phyloP scores from a whole-genome alignment of 2,329 filamentous ascomycete genomes.

The Pseudogymnoascus sp. region DNA sequence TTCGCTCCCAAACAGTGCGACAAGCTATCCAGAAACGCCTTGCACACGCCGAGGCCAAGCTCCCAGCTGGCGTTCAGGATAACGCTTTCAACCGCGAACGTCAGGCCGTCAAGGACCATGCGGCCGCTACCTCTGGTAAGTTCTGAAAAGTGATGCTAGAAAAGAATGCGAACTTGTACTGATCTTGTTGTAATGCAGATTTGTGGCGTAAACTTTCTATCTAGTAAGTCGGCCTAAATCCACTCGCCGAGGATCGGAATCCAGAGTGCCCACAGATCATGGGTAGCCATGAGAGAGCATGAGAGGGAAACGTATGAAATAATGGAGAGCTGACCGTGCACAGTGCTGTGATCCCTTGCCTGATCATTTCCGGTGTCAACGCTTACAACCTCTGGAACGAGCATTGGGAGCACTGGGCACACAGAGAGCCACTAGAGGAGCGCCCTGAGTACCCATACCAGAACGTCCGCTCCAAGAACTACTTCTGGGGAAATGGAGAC shows the following conservation, averaged over 20 bases:
- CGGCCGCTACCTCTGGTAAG: slow-evolving; percentile 74
- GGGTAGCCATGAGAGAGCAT: not conserved
- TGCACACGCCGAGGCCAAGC: slow-evolving; percentile 46
- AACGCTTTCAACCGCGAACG: slow-evolving; percentile 94
- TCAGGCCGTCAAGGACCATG: slow-evolving; percentile 83
- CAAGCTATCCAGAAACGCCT: slow-evolving; percentile 61
- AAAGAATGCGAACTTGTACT: slow-evolving; percentile 22
- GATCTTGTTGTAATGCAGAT: slow-evolving; percentile 45
- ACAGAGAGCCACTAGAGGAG: slow-evolving; percentile 83
- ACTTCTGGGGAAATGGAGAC: slow-evolving; percentile 88
- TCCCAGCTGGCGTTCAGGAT: slow-evolving; percentile 53
- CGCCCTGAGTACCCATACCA: slow-evolving; percentile 90
- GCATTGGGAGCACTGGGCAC: slow-evolving; percentile 93
- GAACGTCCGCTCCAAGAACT: slow-evolving; percentile 97
- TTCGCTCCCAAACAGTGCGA: slow-evolving; percentile 49
- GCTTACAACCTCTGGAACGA: slow-evolving; percentile 87
- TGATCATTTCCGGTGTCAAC: slow-evolving; percentile 69
- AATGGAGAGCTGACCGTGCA: slow-evolving; percentile 16
- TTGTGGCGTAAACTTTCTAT: slow-evolving; percentile 94
- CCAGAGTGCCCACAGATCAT: not conserved
- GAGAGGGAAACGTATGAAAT: not conserved
- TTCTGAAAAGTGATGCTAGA: slow-evolving; percentile 21
- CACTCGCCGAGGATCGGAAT: slow-evolving; percentile 9
- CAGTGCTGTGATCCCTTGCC: slow-evolving; percentile 67
- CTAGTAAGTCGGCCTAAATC: slow-evolving; percentile 61